phyloP scores from a whole-genome alignment of 2,329 filamentous ascomycete genomes.

The Acarospora socialis region DNA sequence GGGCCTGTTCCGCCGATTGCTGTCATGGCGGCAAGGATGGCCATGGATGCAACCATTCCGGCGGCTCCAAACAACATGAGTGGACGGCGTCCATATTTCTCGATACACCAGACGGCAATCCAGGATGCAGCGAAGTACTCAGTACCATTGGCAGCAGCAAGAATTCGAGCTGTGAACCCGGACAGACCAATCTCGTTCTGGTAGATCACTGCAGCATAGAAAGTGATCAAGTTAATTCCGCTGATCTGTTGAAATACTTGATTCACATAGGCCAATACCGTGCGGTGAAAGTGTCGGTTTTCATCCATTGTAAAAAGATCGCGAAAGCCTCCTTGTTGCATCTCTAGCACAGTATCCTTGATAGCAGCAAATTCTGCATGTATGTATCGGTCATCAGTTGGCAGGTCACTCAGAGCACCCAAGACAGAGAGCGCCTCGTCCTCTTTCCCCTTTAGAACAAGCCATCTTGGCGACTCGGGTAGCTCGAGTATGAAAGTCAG shows the following conservation, averaged over 20 bases:
- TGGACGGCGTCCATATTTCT: constrained; percentile 41
- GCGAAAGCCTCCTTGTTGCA: constrained; percentile 36
- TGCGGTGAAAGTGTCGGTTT: constrained; percentile 42
- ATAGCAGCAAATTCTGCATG: constrained; percentile 36
- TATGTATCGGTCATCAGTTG: constrained; percentile 31
- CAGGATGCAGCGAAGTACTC: constrained; percentile 39
- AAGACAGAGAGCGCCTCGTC: constrained; percentile 36
- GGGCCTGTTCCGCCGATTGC: constrained; percentile 21
- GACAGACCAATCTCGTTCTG: constrained; percentile 28
- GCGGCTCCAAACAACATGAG: constrained; percentile 58
- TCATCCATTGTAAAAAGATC: constrained; percentile 46
- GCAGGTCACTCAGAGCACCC: constrained; percentile 32
- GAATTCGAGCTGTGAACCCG: constrained; percentile 30
- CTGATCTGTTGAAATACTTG: constrained; percentile 32
- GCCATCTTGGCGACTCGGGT: constrained; percentile 45
- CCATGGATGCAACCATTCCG: constrained; percentile 52
- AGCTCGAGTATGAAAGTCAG: constrained; percentile 33
- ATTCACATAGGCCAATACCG: constrained; percentile 41
- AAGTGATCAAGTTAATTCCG: constrained; percentile 20
- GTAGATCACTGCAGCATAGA: constrained; percentile 31
- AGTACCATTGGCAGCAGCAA: constrained; percentile 40
- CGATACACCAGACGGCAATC: constrained; percentile 36
- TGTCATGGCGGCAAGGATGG: constrained; percentile 34
- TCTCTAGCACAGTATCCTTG: constrained; percentile 39
- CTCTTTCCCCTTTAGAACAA: constrained; percentile 41